A percentile compares a stretch with the other conserved stretches of the same genome.
Conservation (phyloP, 805 yeast species). For the Sugiyamaella qingdaonensis region DNA sequence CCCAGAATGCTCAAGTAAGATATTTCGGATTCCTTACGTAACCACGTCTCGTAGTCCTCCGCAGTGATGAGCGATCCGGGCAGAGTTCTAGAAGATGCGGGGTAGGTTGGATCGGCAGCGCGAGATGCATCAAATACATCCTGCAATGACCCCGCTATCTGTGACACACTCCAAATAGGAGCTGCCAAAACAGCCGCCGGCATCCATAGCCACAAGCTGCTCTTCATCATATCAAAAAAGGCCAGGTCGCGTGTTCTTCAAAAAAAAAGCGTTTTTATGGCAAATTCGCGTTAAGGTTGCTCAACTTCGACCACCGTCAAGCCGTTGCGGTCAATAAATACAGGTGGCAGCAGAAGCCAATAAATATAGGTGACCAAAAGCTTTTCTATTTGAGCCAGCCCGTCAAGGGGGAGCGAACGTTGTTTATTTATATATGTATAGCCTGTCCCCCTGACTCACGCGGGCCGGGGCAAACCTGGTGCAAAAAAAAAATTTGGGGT, state of each 20-base stretch:
- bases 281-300: no score
- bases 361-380: no score
- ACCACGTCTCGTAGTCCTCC: conserved; percentile 47
- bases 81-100: background rate
- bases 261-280: no score
- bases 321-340: no score
- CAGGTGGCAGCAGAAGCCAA: no score
- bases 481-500: background rate
- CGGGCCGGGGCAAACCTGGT: background rate
- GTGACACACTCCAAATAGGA: background rate
- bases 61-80: conserved; percentile 28
- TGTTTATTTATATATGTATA: background rate
- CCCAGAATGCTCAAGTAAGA: conserved; percentile 46
- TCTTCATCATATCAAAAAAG: no score
- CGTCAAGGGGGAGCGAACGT: no score
- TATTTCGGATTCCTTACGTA: conserved; percentile 38
- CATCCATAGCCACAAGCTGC: no score
- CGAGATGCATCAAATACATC: background rate
- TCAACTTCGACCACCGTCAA: no score
- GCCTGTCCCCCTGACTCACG: background rate
- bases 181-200: no score
- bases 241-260: no score
- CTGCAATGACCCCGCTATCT: background rate
- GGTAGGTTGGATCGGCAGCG: background rate
- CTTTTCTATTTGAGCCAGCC: no score